These are phyloP conservation scores for Candida sanyaensis DNA, from an alignment of 1,139 yeast genomes.

Conservation along the genomic window DNA sequence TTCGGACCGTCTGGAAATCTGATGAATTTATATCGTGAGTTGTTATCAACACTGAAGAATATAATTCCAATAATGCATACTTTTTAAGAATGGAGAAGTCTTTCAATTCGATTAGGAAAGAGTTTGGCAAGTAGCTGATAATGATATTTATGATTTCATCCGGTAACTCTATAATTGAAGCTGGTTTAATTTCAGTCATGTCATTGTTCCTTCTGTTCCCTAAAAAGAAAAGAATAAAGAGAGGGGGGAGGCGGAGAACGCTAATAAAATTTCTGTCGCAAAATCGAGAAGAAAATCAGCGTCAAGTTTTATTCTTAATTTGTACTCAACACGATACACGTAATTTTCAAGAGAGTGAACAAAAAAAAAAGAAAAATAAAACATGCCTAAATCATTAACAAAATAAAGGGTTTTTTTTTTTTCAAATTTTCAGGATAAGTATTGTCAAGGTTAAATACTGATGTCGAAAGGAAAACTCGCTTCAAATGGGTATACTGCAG, in stretches of 20 bases:
- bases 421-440: too few relatives aligned
- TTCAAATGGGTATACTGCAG: slow-evolving; percentile 2
- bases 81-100: background rate
- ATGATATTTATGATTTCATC: background rate
- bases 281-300: background rate
- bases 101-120: background rate
- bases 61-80: background rate
- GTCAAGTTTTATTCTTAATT: too few relatives aligned
- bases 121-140: background rate
- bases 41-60: background rate
- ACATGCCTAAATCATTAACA: too few relatives aligned
- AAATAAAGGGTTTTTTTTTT: too few relatives aligned
- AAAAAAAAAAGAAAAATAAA: too few relatives aligned
- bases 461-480: background rate
- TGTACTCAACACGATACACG: too few relatives aligned
- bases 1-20: background rate
- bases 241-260: background rate
- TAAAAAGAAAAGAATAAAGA: background rate
- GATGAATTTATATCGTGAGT: background rate
- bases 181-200: background rate
- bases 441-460: background rate
- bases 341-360: too few relatives aligned
- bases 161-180: background rate
- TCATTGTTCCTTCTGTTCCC: background rate
- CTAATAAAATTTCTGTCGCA: background rate